A percentile compares a stretch with the other conserved stretches of the same genome.
These are phyloP conservation scores for Areca catechu DNA, from an alignment of 176 grass and related monocot species.

Conservation along the genomic window DNA sequence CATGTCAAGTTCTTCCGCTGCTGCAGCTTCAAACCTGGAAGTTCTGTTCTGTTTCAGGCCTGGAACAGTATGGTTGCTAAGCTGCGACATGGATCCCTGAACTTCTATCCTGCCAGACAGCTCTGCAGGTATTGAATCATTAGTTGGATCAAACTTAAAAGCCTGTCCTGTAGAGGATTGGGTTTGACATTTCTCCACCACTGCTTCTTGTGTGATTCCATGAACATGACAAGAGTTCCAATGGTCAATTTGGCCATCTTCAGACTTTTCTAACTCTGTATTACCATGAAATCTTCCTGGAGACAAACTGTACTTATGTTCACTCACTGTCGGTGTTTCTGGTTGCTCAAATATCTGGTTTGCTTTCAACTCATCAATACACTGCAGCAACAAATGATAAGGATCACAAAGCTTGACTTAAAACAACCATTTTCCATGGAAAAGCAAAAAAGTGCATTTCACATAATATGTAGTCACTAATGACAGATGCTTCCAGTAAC, in stretches of 20 bases:
- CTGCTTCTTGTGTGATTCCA: constrained; percentile 7
- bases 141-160: not conserved
- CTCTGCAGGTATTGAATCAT: not conserved
- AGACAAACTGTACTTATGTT: constrained; percentile 16
- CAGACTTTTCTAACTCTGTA: constrained; percentile 2
- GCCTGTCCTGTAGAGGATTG: constrained; percentile 6
- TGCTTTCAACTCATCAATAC: constrained; percentile 22
- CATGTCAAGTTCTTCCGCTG: constrained; percentile 62
- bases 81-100: not conserved
- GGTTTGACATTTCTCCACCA: constrained; percentile 16
- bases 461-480: too few species aligned
- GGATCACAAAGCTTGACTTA: too few species aligned
- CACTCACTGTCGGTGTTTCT: constrained; percentile 11
- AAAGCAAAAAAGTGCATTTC: too few species aligned
- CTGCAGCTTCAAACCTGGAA: constrained; percentile 24
- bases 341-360: constrained; percentile 22
- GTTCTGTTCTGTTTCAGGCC: not conserved
- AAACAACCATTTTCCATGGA: too few species aligned
- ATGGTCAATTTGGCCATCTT: constrained; percentile 1
- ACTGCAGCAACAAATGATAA: not conserved
- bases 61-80: constrained; percentile 4
- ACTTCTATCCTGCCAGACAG: constrained; percentile 2
- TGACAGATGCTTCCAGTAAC: too few species aligned
- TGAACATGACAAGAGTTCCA: constrained; percentile 8
- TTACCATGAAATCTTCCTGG: constrained; percentile 6